Base-by-base conservation (phyloP, 2,329 filamentous ascomycete species). In the Leptosphaerulina australis region DNA sequence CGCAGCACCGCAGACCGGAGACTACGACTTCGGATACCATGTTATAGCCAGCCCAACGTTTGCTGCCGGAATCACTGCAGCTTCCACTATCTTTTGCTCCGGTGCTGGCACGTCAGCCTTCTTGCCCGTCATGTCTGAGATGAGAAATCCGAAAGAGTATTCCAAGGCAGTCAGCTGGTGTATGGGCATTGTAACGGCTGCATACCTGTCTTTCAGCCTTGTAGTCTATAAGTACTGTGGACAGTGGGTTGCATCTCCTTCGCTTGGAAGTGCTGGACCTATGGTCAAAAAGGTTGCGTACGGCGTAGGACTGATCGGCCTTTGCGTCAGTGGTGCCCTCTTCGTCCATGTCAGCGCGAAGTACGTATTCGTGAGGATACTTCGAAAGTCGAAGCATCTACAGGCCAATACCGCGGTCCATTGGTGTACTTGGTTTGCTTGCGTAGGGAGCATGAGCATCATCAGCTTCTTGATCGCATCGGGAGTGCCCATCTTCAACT, bases 41-140 rank as follows among this genome's bases (percentile, higher is more conserved):
- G 77, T 77, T 10, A 80, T 86, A 50, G 80, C 76, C 6, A 70
- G 81, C 56, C 83, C 84, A 0, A 78, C 74, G 15, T 87, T 87
- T 62, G 78, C 80, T 0, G 79, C 77, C 1, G 84, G 81, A 6
- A 84, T 87, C 58, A 80, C 79, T 0, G 81, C 83, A 3, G 56
- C 29, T 0, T 76, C 77, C 2, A 84, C 81, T 2, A 85, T 87
- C 54, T 84, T 86, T 69, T 79, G 81, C 48, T 83, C 82, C 2
- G 79, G 77, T 5, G 81, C 83, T 0, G 82, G 80, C 14, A 85
- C 83, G 0, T 81, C 79, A 0, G 82, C 82, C 1, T 87, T 86
- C 61, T 70, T 87, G 1, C 83, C 83, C 4, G 82, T 88, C 50
- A 87, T 87, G 44, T 82, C 80, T 0, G 85, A 88, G 71, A 88